A percentile compares a stretch with the other conserved stretches of the same genome.
phyloP scores from a whole-genome alignment of 2,329 filamentous ascomycete genomes.

The Aaosphaeria arxii region DNA sequence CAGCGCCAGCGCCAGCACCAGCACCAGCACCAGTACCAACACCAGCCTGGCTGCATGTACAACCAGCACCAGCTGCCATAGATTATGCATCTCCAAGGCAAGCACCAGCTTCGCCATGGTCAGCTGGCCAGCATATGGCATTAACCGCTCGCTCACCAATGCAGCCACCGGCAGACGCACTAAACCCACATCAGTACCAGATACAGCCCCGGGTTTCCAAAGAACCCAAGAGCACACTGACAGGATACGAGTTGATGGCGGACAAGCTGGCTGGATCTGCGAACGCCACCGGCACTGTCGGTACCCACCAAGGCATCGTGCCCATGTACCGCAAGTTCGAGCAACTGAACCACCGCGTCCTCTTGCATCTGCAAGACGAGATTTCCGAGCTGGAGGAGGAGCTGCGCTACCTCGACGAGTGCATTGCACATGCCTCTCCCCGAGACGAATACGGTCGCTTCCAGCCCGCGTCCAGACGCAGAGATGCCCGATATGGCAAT shows the following conservation, averaged over 20 bases:
- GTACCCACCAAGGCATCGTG: constrained; percentile 20
- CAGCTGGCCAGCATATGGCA: constrained; percentile 16
- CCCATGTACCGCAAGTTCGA: constrained; percentile 84
- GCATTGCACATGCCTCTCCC: constrained; percentile 44
- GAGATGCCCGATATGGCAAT: constrained; percentile 52
- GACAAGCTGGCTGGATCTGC: constrained; percentile 27
- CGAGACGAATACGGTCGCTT: constrained; percentile 22
- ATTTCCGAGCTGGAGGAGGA: constrained; percentile 77
- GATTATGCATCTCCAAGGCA: constrained; percentile 19
- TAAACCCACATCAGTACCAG: constrained; percentile 10
- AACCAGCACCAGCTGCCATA: constrained; percentile 21
- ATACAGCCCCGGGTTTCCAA: constrained; percentile 17
- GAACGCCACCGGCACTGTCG: not conserved
- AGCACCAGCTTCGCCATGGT: constrained; percentile 14
- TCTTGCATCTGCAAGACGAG: constrained; percentile 84
- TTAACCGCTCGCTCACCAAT: constrained; percentile 21
- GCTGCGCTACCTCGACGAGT: constrained; percentile 65
- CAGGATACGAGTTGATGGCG: constrained; percentile 39
- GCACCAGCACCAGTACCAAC: not conserved
- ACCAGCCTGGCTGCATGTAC: constrained; percentile 16
- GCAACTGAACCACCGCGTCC: constrained; percentile 73
- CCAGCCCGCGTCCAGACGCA: constrained; percentile 58
- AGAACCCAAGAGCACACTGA: constrained; percentile 19
- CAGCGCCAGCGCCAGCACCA: too few species aligned
- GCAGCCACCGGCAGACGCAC: constrained; percentile 7